These are phyloP conservation scores for Aspergillus chevalieri DNA, from an alignment of 2,329 filamentous ascomycete species.

Conservation along the genomic window DNA sequence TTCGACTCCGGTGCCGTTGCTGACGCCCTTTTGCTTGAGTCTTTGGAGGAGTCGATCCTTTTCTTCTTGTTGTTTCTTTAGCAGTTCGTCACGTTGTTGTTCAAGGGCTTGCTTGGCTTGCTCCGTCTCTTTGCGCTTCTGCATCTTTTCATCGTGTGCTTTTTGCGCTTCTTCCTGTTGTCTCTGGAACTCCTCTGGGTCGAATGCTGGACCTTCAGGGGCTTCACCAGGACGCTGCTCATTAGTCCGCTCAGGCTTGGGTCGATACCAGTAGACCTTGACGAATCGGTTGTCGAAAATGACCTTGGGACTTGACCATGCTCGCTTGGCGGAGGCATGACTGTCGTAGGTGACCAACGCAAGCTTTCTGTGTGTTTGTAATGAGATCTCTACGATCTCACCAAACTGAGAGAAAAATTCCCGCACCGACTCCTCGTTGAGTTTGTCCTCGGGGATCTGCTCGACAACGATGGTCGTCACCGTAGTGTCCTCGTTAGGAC, in stretches of 20 bases:
- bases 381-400: constrained; percentile 47
- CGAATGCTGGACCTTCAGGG: constrained; percentile 38
- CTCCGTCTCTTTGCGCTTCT: constrained; percentile 48
- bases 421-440: constrained; percentile 48
- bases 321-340: constrained; percentile 47
- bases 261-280: constrained; percentile 58
- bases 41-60: constrained; percentile 45
- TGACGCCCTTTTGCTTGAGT: constrained; percentile 39
- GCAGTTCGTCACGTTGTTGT: constrained; percentile 43
- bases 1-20: constrained; percentile 20
- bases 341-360: constrained; percentile 52
- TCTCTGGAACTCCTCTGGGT: constrained; percentile 49
- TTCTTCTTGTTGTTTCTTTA: constrained; percentile 53
- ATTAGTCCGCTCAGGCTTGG: constrained; percentile 29
- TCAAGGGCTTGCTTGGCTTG: constrained; percentile 49
- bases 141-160: constrained; percentile 49
- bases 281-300: constrained; percentile 61
- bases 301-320: constrained; percentile 56
- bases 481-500: constrained; percentile 47
- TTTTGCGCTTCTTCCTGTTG: constrained; percentile 54
- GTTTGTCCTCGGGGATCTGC: constrained; percentile 55
- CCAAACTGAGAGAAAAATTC: constrained; percentile 56
- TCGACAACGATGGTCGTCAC: constrained; percentile 55
- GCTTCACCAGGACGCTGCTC: constrained; percentile 16
- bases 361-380: constrained; percentile 50